Evolutionary conservation across 2,329 filamentous ascomycete genomes (phyloP).

Genomic region (Aspergillus quadricinctus): DNA sequence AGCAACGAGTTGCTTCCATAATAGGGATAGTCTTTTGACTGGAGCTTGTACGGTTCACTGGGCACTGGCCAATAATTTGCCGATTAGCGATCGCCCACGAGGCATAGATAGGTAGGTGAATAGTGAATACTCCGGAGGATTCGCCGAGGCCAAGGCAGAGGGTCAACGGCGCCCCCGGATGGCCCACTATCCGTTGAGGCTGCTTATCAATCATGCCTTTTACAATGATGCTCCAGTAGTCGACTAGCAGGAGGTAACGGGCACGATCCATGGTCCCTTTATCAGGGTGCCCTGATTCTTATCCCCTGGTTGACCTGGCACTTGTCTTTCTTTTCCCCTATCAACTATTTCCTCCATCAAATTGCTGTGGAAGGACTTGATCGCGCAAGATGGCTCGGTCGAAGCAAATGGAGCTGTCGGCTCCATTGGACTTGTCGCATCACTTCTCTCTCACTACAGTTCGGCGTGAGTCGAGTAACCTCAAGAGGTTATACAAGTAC

Average conservation of each 20-base stretch:
- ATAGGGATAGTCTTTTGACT: background rate
- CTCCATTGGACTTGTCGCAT: conserved; percentile 72
- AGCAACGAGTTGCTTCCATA: background rate
- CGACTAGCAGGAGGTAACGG: background rate
- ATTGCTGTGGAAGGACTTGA: background rate
- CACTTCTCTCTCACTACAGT: conserved; percentile 69
- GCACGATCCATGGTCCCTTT: background rate
- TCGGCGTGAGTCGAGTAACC: conserved; percentile 58
- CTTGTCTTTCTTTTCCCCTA: background rate
- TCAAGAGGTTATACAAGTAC: conserved; percentile 86
- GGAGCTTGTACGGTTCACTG: background rate
- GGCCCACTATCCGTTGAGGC: background rate
- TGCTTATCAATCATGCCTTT: background rate
- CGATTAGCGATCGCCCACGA: background rate
- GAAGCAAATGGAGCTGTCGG: background rate
- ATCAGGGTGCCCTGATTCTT: background rate
- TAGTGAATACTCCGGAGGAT: background rate
- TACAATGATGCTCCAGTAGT: background rate
- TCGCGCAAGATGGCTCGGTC: background rate
- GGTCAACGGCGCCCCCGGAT: background rate
- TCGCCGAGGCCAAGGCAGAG: background rate
- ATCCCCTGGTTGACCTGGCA: background rate
- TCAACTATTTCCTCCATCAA: background rate
- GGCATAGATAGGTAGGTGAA: too few relatives aligned
- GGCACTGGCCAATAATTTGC: background rate